These are phyloP conservation scores for Anthracocystis setariae DNA, from an alignment of 1,284 basidiomycete species.

Conservation along the genomic window DNA sequence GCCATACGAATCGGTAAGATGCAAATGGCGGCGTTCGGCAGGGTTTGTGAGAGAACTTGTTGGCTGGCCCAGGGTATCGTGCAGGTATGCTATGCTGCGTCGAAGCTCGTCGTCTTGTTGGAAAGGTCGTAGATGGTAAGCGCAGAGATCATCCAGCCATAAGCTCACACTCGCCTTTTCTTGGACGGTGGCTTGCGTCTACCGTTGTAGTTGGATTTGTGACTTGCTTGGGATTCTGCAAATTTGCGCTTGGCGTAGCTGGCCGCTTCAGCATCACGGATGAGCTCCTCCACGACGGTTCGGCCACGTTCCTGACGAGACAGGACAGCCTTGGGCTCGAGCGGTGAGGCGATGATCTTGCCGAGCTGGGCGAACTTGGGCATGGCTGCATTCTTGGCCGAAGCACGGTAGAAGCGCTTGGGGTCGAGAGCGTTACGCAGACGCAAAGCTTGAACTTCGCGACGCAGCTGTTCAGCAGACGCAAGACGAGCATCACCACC, in stretches of 20 bases:
- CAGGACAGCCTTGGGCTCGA: conserved; percentile 78
- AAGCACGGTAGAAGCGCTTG: conserved; percentile 89
- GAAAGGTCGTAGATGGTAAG: neutral
- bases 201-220: conserved; percentile 39
- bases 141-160: neutral
- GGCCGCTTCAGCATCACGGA: conserved; percentile 85
- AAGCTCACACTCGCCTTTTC: conserved; percentile 28
- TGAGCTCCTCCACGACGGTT: conserved; percentile 86
- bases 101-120: neutral
- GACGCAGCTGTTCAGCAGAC: conserved; percentile 74
- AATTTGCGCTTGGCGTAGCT: conserved; percentile 95
- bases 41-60: too few species aligned
- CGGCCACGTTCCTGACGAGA: conserved; percentile 78
- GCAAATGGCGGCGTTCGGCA: too few species aligned
- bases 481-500: conserved; percentile 56
- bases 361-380: conserved; percentile 84
- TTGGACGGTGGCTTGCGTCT: conserved; percentile 38
- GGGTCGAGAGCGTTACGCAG: conserved; percentile 93
- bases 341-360: conserved; percentile 82
- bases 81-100: conserved; percentile 1
- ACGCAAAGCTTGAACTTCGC: conserved; percentile 91
- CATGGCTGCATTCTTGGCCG: conserved; percentile 78
- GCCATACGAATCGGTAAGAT: too few species aligned
- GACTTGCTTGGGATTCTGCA: conserved; percentile 71
- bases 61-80: conserved; percentile 9